Evolutionary conservation across 495 filamentous ascomycete genomes (phyloP).

Genomic region (Physcia stellaris): DNA sequence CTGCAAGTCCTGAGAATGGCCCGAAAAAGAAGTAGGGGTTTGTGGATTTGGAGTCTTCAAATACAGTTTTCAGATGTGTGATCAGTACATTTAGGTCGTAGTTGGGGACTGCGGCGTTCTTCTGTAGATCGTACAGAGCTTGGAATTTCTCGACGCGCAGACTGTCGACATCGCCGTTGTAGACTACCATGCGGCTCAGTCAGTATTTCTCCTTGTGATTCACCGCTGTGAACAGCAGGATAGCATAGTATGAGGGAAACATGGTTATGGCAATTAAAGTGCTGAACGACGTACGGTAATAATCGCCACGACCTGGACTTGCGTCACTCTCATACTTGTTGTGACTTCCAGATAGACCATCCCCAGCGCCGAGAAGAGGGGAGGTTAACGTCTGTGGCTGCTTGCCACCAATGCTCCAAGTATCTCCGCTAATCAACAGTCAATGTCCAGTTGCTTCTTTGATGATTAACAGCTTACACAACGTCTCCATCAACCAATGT

Average conservation of each 20-base stretch:
- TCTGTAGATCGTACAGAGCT: conserved; percentile 7
- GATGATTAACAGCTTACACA: conserved; percentile 3
- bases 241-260: no score
- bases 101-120: conserved; percentile 4
- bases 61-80: conserved; percentile 11
- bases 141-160: conserved; percentile 5
- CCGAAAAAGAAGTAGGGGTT: conserved; percentile 41
- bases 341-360: conserved; percentile 17
- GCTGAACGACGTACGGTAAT: no score
- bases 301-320: conserved; percentile 6
- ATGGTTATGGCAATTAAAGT: no score
- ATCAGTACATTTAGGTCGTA: conserved; percentile 7
- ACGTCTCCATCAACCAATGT: conserved; percentile 15
- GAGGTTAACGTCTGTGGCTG: conserved; percentile 9
- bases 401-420: conserved; percentile 15
- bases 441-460: no score
- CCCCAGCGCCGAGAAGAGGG: conserved; percentile 9
- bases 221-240: no score
- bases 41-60: conserved; percentile 31
- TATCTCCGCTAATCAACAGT: conserved; percentile 8
- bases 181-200: no score
- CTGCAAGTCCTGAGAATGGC: conserved; percentile 32
- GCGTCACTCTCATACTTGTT: conserved; percentile 18
- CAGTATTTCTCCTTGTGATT: conserved; percentile 4
- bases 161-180: conserved; percentile 8